phyloP scores from a whole-genome alignment of 1,139 yeast genomes.

The Protomyces inundatus region DNA sequence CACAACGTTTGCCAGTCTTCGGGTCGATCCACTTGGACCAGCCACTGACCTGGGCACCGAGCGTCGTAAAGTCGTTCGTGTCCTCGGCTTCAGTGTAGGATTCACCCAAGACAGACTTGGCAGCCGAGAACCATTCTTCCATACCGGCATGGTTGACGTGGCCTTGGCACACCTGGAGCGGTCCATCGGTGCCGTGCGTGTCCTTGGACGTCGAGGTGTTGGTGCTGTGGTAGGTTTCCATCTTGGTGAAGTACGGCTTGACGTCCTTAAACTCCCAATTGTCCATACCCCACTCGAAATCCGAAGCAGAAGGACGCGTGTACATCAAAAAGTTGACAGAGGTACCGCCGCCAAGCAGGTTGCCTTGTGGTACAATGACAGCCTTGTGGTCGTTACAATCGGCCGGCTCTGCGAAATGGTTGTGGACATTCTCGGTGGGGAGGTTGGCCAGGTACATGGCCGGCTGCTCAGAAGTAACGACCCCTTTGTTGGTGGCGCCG shows the following conservation, averaged over 20 bases:
- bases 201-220: background rate
- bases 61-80: constrained; percentile 1
- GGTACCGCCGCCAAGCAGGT: constrained; percentile 2
- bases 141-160: background rate
- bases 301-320: constrained; percentile 1
- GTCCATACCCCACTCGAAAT: constrained; percentile 2
- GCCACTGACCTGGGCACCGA: background rate
- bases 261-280: constrained; percentile 17
- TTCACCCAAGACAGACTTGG: background rate
- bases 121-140: background rate
- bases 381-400: constrained; percentile 1
- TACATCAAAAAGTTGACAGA: constrained; percentile 10
- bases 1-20: constrained; percentile 8
- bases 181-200: constrained; percentile 5
- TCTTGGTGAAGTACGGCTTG: constrained; percentile 17
- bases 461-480: constrained; percentile 3
- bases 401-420: constrained; percentile 1
- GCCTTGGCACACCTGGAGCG: constrained; percentile 1
- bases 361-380: constrained; percentile 1
- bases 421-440: background rate
- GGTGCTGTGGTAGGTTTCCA: constrained; percentile 3
- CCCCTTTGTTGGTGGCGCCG: constrained; percentile 7
- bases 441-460: constrained; percentile 8
- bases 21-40: constrained; percentile 10
- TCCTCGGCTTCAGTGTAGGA: constrained; percentile 2